Evolutionary conservation across 139 green algal species (phyloP), one percentile per base, ranked within the genome.

Genomic region (Pleodorina starrii): DNA sequence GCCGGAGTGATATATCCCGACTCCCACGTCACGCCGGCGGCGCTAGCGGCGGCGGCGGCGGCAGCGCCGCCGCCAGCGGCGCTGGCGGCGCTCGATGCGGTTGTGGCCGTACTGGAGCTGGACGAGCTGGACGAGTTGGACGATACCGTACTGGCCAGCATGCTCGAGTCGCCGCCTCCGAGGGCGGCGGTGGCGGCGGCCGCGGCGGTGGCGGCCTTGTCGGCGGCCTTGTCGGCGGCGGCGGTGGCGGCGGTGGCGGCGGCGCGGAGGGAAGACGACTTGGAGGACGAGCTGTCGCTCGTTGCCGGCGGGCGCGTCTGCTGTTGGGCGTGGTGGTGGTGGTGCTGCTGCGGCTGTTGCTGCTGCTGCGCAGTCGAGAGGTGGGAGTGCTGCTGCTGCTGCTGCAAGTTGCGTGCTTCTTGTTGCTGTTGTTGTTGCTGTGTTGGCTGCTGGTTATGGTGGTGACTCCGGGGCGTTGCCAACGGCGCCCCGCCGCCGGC

Each of bases 1-100:
- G 91, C 88, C 0, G 91, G 88, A 0, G 91, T 93, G 54, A 95
- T 94, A 50, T 85, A 80, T 2, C 93, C 93, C 0, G 73, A 91
- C 85, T 95, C 93, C 84, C 91, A 94, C 21, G 91, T 89, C 5
- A 89, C 69, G 0, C 60, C 44, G 19, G 60, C 25, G 42, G 29
- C 29, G 59, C 36, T 25, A 35, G 35, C 12, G 63, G 2, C 32
- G 81, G 2, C 19, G 35, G 21, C 25, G 9, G 59, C 6, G 10
- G 80, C 44, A 2, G 80, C 16, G 14, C 40, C 11, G 2, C 59
- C 6, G 10, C 59, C 44, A 2, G 80, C 16, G 14, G 59, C 11
- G 2, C 59, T 68, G 17, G 59, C 17, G 80, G 38, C 40, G 16
- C 40, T 27, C 0, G 80, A 32, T 21, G 80, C 80, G 29, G 80